Percentiles rank a stretch among this genome's conserved stretches.
Conservation (phyloP, 1,139 yeast genomes). For the Hemisphaericaspora xylofermentans region DNA sequence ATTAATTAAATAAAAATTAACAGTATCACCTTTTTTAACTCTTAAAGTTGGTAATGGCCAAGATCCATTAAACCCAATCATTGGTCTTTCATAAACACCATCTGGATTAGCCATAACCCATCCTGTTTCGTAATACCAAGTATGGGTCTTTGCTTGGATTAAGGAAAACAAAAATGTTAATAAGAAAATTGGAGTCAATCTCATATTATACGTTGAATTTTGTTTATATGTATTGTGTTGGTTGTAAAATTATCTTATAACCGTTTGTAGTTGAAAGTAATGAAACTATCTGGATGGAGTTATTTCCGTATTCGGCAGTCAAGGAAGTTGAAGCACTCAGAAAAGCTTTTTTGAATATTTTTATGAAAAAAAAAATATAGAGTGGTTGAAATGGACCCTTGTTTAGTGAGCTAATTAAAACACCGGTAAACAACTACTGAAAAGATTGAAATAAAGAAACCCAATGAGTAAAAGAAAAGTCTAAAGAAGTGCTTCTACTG, state of each 20-base stretch:
- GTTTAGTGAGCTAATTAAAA: no score
- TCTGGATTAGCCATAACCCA: constrained; percentile 66
- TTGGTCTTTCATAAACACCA: constrained; percentile 47
- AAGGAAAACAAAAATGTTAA: constrained; percentile 10
- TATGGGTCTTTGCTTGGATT: constrained; percentile 38
- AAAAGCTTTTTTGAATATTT: not conserved
- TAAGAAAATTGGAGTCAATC: constrained; percentile 5
- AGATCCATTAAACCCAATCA: constrained; percentile 65
- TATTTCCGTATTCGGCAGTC: not conserved
- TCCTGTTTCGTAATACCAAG: constrained; percentile 44
- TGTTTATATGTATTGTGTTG: not conserved
- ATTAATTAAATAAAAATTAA: constrained; percentile 58
- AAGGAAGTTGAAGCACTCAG: not conserved
- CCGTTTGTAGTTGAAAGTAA: not conserved
- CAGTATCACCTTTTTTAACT: constrained; percentile 60
- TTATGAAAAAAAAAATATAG: not conserved
- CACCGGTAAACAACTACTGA: no score
- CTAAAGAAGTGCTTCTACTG: not conserved
- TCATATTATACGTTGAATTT: constrained; percentile 4
- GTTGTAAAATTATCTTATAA: not conserved
- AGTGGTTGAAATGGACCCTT: no score
- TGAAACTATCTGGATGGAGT: not conserved
- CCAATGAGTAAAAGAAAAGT: not conserved
- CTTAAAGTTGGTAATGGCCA: constrained; percentile 77
- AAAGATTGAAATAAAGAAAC: not conserved